Conservation (phyloP, 768 basidiomycete genomes). For the Russula olivacea region DNA sequence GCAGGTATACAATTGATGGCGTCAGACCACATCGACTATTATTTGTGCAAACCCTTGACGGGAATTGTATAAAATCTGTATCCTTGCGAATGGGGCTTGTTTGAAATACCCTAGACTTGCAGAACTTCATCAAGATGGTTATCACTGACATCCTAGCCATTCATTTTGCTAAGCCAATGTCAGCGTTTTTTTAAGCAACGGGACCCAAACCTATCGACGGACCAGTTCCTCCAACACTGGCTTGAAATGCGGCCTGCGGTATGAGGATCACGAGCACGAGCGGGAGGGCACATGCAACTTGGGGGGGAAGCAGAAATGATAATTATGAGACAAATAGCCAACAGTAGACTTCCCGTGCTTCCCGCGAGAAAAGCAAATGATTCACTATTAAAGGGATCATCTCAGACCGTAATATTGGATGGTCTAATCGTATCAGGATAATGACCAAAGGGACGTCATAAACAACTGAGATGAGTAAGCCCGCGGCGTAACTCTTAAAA, state of each 20-base stretch:
- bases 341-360: constrained; percentile 46
- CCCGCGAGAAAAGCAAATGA: constrained; percentile 49
- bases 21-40: no score
- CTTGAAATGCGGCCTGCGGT: no score
- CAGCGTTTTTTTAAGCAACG: background rate
- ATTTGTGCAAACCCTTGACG: constrained; percentile 27
- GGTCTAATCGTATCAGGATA: constrained; percentile 52
- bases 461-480: constrained; percentile 52
- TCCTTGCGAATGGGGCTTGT: no score
- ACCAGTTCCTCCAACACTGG: no score
- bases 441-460: constrained; percentile 63
- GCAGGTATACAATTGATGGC: no score
- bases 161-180: constrained; percentile 41
- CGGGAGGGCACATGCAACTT: constrained; percentile 12
- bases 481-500: constrained; percentile 66
- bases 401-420: constrained; percentile 25
- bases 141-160: constrained; percentile 58
- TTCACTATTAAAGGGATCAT: constrained; percentile 48
- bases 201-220: no score
- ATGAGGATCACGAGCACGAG: no score
- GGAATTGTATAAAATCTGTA: constrained; percentile 59
- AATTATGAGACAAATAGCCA: constrained; percentile 70
- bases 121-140: constrained; percentile 67
- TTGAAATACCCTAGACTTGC: constrained; percentile 41
- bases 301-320: constrained; percentile 46